phyloP scores from a whole-genome alignment of 331 rosid genomes.

The Arachis monticola region DNA sequence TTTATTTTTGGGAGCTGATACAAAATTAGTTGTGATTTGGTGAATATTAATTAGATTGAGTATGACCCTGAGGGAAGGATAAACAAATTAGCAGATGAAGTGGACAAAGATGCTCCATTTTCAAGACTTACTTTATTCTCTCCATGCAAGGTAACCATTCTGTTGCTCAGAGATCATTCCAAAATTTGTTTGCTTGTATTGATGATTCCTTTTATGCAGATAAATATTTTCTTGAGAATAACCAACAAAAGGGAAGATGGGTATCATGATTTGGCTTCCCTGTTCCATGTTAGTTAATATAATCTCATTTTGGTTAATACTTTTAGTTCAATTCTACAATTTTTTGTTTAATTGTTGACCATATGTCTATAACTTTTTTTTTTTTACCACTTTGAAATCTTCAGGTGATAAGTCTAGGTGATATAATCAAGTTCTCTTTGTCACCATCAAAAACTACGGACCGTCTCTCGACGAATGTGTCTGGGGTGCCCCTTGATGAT shows the following conservation, averaged over 20 bases:
- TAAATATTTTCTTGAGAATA: slow-evolving; percentile 93
- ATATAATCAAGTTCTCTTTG: slow-evolving; percentile 81
- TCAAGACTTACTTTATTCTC: slow-evolving; percentile 92
- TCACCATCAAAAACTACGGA: slow-evolving; percentile 80
- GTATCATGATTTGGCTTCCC: slow-evolving; percentile 96
- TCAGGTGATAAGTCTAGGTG: slow-evolving; percentile 96
- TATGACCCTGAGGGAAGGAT: slow-evolving; percentile 83
- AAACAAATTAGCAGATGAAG: slow-evolving; percentile 78
- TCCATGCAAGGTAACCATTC: slow-evolving; percentile 85
- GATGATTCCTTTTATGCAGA: slow-evolving; percentile 49
- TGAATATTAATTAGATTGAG: slow-evolving; percentile 65
- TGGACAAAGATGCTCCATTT: slow-evolving; percentile 72
- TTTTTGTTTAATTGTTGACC: slow-evolving; percentile 10
- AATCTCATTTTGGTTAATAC: slow-evolving; percentile 1
- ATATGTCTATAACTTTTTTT: no score
- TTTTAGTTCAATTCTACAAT: slow-evolving; percentile 24
- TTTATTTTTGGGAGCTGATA: neutral
- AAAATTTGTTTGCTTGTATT: slow-evolving; percentile 33
- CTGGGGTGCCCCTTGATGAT: slow-evolving; percentile 96
- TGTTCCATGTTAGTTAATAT: slow-evolving; percentile 82
- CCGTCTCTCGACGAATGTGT: slow-evolving; percentile 80
- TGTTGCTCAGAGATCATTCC: slow-evolving; percentile 25
- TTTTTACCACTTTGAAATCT: slow-evolving; percentile 21
- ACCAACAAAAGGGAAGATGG: slow-evolving; percentile 95
- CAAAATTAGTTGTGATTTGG: slow-evolving; percentile 41